Conservation (phyloP, 1,284 basidiomycete genomes). For the Wolfiporia cocos region DNA sequence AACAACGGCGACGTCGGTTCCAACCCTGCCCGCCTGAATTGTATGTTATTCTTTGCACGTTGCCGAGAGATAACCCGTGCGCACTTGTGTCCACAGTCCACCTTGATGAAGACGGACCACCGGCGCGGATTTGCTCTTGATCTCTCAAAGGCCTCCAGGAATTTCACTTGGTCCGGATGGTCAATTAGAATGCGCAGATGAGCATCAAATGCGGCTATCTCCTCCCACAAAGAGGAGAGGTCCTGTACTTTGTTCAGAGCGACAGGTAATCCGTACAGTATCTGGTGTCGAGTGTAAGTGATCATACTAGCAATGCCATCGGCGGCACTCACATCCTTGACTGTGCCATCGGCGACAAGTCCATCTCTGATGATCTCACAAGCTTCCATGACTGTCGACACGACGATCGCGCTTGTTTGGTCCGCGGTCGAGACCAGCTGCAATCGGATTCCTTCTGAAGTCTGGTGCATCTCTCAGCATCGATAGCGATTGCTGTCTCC, state of each 20-base stretch:
- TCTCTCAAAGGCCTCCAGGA: slow-evolving; percentile 54
- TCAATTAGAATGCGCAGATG: slow-evolving; percentile 70
- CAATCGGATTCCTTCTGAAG: slow-evolving; percentile 63
- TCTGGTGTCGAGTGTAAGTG: slow-evolving; percentile 34
- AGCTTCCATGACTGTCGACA: slow-evolving; percentile 78
- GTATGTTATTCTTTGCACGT: slow-evolving; percentile 4
- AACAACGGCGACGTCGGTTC: slow-evolving; percentile 49
- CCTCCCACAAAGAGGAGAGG: slow-evolving; percentile 53
- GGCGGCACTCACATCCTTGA: slow-evolving; percentile 60
- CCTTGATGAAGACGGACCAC: slow-evolving; percentile 80
- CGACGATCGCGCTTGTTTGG: slow-evolving; percentile 56
- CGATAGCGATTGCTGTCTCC: neutral
- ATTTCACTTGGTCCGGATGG: slow-evolving; percentile 64
- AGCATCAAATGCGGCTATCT: slow-evolving; percentile 45
- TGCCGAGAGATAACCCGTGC: slow-evolving; percentile 19
- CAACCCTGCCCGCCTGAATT: slow-evolving; percentile 76
- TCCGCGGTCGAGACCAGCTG: slow-evolving; percentile 55
- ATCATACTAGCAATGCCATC: neutral
- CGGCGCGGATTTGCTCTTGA: slow-evolving; percentile 31
- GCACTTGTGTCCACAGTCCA: slow-evolving; percentile 75
- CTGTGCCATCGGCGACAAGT: slow-evolving; percentile 65
- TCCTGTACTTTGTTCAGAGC: slow-evolving; percentile 69
- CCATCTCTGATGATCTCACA: slow-evolving; percentile 69
- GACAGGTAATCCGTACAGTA: slow-evolving; percentile 76
- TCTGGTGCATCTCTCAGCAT: slow-evolving; percentile 34